Evolutionary conservation across 140 eudicot genomes (phyloP).

Genomic region (Oenanthe javanica): DNA sequence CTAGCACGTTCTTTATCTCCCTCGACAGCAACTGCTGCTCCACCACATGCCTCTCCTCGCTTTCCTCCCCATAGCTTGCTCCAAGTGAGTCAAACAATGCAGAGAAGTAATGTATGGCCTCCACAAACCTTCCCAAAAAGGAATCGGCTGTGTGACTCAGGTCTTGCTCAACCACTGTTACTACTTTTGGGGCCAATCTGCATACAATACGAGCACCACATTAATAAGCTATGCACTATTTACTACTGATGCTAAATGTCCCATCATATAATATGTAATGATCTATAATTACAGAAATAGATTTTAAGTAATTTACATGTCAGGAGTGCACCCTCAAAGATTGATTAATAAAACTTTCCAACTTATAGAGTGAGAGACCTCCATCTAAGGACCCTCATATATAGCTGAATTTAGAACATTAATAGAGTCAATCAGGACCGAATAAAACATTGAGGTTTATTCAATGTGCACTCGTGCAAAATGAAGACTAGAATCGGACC

Average conservation of each 20-base stretch:
- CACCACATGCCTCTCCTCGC: conserved; percentile 92
- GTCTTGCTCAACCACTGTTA: conserved; percentile 98
- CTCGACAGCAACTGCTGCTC: conserved; percentile 86
- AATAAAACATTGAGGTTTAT: neutral
- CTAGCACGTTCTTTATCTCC: conserved; percentile 76
- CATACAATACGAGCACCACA: neutral
- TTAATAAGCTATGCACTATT: neutral
- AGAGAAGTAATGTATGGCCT: conserved; percentile 96
- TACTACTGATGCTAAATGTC: neutral
- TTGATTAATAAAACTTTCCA: neutral
- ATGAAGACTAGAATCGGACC: neutral
- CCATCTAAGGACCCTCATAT: neutral
- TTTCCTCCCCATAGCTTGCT: conserved; percentile 92
- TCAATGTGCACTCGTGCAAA: neutral
- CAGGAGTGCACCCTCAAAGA: neutral
- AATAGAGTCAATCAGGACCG: neutral
- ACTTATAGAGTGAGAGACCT: neutral
- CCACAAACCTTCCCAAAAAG: conserved; percentile 89
- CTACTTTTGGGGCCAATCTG: conserved; percentile 94
- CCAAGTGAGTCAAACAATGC: conserved; percentile 93
- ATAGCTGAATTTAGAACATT: neutral
- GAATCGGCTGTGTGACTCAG: conserved; percentile 85
- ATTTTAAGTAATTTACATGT: neutral
- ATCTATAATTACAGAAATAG: neutral
- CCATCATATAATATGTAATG: neutral